These are phyloP conservation scores for Suillus cothurnatus DNA, from an alignment of 768 basidiomycete species.

Conservation along the genomic window DNA sequence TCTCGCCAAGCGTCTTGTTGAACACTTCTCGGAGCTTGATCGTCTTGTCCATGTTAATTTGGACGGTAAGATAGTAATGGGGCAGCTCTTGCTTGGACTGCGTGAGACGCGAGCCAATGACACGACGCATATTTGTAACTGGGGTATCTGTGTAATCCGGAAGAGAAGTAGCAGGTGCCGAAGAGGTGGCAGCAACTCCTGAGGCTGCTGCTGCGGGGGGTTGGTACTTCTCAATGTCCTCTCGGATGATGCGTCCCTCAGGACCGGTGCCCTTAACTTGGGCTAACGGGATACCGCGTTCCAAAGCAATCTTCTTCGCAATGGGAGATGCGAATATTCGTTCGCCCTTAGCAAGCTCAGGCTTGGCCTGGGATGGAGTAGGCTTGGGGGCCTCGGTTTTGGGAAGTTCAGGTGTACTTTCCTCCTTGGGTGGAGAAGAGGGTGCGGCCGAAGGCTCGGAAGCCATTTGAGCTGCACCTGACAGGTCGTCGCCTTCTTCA, in stretches of 20 bases:
- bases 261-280: slow-evolving; percentile 95
- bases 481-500: slow-evolving; percentile 94
- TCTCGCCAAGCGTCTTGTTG: slow-evolving; percentile 84
- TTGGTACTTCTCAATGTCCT: slow-evolving; percentile 92
- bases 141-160: slow-evolving; percentile 89
- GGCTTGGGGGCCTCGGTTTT: slow-evolving; percentile 37
- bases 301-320: slow-evolving; percentile 96
- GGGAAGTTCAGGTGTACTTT: slow-evolving; percentile 44
- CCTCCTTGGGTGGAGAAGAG: slow-evolving; percentile 32
- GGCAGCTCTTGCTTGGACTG: slow-evolving; percentile 96
- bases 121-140: slow-evolving; percentile 91
- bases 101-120: slow-evolving; percentile 85
- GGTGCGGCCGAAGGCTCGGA: slow-evolving; percentile 53
- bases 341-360: slow-evolving; percentile 65
- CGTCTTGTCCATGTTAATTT: slow-evolving; percentile 96
- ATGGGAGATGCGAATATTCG: slow-evolving; percentile 94
- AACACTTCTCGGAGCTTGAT: slow-evolving; percentile 94
- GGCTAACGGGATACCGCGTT: slow-evolving; percentile 87
- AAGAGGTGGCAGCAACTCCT: slow-evolving; percentile 42
- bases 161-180: slow-evolving; percentile 52
- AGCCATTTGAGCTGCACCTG: slow-evolving; percentile 76
- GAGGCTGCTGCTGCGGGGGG: slow-evolving; percentile 46
- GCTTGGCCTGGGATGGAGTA: slow-evolving; percentile 35
- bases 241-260: slow-evolving; percentile 89
- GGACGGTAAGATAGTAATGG: slow-evolving; percentile 95